Percentiles rank a stretch among this genome's conserved stretches.
Evolutionary conservation across 1,139 yeast genomes (phyloP).

Genomic region (Geotrichum histeridarum): DNA sequence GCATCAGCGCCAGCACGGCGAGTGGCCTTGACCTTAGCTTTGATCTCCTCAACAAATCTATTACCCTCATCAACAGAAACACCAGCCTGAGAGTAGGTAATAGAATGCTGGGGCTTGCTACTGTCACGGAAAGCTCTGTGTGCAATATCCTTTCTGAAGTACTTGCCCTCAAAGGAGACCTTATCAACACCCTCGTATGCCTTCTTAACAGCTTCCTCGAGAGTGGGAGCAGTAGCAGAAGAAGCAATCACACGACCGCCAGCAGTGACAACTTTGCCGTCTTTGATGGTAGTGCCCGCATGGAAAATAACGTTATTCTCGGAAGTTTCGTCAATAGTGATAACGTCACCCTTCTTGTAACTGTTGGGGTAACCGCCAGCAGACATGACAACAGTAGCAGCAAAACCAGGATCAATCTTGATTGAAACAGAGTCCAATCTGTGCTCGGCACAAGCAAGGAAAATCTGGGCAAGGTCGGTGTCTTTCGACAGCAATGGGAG

Average conservation of each 20-base stretch:
- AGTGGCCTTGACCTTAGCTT: slow-evolving; percentile 88
- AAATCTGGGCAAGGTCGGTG: slow-evolving; percentile 85
- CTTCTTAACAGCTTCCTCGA: slow-evolving; percentile 73
- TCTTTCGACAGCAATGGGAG: slow-evolving; percentile 76
- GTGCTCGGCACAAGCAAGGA: slow-evolving; percentile 92
- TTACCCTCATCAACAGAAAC: slow-evolving; percentile 97
- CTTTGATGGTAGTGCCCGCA: slow-evolving; percentile 72
- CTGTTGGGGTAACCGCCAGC: slow-evolving; percentile 96
- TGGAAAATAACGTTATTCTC: slow-evolving; percentile 77
- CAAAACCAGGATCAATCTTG: slow-evolving; percentile 55
- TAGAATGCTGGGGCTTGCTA: slow-evolving; percentile 29
- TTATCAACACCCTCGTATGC: slow-evolving; percentile 83
- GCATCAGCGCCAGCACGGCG: slow-evolving; percentile 96
- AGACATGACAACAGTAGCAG: slow-evolving; percentile 91
- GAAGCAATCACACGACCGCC: slow-evolving; percentile 98
- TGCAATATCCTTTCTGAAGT: slow-evolving; percentile 89
- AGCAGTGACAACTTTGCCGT: slow-evolving; percentile 65
- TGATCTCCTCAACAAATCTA: slow-evolving; percentile 80
- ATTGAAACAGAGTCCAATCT: slow-evolving; percentile 81
- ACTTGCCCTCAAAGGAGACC: slow-evolving; percentile 67
- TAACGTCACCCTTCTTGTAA: slow-evolving; percentile 81
- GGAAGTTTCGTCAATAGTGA: slow-evolving; percentile 46
- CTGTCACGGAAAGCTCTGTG: slow-evolving; percentile 83
- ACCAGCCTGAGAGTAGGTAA: slow-evolving; percentile 91
- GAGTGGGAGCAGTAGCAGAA: slow-evolving; percentile 72